Percentiles rank a stretch among this genome's conserved stretches.
phyloP scores from a whole-genome alignment of 2,329 filamentous ascomycete species.

The Colletotrichum sp. region DNA sequence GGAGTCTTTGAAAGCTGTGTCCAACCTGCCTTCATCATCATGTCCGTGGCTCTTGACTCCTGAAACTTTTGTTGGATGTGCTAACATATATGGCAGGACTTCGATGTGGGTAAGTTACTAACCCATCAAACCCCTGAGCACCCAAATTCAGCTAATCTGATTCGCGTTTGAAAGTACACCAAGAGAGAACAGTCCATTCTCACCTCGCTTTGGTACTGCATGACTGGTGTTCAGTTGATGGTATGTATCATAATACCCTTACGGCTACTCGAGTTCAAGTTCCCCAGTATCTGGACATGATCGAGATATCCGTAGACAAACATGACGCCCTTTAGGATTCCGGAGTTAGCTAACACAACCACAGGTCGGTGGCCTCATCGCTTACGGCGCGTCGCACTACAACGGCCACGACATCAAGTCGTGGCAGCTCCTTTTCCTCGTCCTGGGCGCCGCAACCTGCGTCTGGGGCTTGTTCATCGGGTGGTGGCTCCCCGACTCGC shows the following conservation, averaged over 20 bases:
- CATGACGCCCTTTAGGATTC: neutral
- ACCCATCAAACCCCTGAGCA: too few species aligned
- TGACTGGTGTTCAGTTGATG: constrained; percentile 62
- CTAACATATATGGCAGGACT: constrained; percentile 26
- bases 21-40: constrained; percentile 49
- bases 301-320: neutral
- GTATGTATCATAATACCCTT: neutral
- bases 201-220: constrained; percentile 69
- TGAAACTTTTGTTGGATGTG: neutral
- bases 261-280: neutral
- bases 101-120: constrained; percentile 37
- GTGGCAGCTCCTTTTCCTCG: constrained; percentile 61
- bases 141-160: neutral
- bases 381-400: constrained; percentile 62
- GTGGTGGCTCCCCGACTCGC: constrained; percentile 61
- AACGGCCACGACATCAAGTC: constrained; percentile 30
- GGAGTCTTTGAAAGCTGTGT: constrained; percentile 29
- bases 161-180: constrained; percentile 35
- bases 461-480: constrained; percentile 62
- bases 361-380: constrained; percentile 55
- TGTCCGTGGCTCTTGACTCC: constrained; percentile 22
- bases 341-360: neutral
- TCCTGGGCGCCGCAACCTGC: constrained; percentile 67
- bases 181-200: constrained; percentile 64
- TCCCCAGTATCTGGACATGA: neutral